Evolutionary conservation across 192 early-diverging fungal species (phyloP), one percentile per base, ranked within the genome.

Genomic region (Backusella tarrabulga): DNA sequence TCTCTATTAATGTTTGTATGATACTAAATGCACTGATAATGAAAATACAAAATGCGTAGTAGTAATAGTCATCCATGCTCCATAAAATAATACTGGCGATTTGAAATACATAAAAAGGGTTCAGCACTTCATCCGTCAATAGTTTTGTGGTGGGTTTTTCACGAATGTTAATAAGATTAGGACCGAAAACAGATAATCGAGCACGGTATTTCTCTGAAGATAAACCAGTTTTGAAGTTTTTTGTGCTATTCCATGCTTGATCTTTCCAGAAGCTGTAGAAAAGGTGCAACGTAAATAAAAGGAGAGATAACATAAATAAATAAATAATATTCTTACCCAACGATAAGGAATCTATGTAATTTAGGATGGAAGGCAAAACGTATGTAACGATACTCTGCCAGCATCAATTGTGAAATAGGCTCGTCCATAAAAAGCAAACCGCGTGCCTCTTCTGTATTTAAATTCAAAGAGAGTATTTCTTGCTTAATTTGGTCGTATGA

Each of bases 11-110:
- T 3, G 97, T 95, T 15, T 88, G 87, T 36, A 93, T 76, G 12
- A 96, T 91, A 14, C 95, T 94, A 19, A 90, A 83, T 0, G 90
- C 89, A 14, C 95, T 94, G 67, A 98, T 97, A 14, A 97, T 70
- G 69, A 97, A 87, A 71, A 99, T 98, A 79, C 96, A 97, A 21
- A 86, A 84, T 0, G 96, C 98, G 77, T 98, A 99, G 82, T 97
- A 97, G 72, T 95, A 93, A 84, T 99, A 99, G 81, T 97, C 89
- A 73, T 99, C 98, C 29, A 92, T 75, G 74, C 87, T 92, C 98
- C 94, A 95, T 3, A 95, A 85, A 6, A 92, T 60, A 23, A 95
- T 90, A 66, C 91, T 93, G 60, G 91, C 90, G 6, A 89, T 90
- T 78, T 94, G 94, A 74, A 95, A 95, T 67, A 95, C 87, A 82